Percentiles rank a stretch among this genome's conserved stretches.
phyloP scores from a whole-genome alignment of 2,329 filamentous ascomycete species.

The Fonsecaea monophora region DNA sequence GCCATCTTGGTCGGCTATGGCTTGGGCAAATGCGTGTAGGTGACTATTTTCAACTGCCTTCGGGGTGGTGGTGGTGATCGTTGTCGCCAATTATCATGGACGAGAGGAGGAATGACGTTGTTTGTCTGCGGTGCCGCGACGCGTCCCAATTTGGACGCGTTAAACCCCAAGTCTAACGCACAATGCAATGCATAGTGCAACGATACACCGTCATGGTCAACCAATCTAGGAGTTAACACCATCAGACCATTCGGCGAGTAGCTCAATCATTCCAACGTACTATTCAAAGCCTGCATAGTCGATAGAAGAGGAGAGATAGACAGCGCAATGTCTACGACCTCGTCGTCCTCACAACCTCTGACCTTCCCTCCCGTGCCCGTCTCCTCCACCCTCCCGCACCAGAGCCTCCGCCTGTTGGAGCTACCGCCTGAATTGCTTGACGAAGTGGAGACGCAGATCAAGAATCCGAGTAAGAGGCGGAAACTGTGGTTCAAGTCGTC shows the following conservation, averaged over 20 bases:
- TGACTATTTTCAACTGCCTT: background rate
- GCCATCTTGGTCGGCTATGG: background rate
- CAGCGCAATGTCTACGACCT: slow-evolving; percentile 6
- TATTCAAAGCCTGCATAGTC: too few species aligned
- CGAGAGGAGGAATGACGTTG: background rate
- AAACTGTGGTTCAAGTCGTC: slow-evolving; percentile 53
- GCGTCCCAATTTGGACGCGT: slow-evolving; percentile 17
- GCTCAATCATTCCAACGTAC: too few species aligned
- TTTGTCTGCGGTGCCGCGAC: background rate
- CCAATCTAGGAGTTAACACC: too few species aligned
- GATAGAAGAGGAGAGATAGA: background rate
- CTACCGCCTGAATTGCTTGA: slow-evolving; percentile 64
- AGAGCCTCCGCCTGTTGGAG: slow-evolving; percentile 66
- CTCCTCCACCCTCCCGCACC: slow-evolving; percentile 53
- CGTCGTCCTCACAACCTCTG: slow-evolving; percentile 42
- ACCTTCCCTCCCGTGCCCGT: slow-evolving; percentile 46
- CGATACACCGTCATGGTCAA: too few species aligned
- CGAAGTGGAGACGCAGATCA: slow-evolving; percentile 56
- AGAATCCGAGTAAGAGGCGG: slow-evolving; percentile 49
- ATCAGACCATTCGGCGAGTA: too few species aligned
- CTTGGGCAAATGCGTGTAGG: background rate
- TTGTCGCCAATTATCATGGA: background rate
- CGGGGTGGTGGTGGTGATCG: background rate
- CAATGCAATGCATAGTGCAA: background rate
- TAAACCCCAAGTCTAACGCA: background rate